Base-by-base conservation (phyloP, 345 rosid genomes). In the Fremontodendron californicum region DNA sequence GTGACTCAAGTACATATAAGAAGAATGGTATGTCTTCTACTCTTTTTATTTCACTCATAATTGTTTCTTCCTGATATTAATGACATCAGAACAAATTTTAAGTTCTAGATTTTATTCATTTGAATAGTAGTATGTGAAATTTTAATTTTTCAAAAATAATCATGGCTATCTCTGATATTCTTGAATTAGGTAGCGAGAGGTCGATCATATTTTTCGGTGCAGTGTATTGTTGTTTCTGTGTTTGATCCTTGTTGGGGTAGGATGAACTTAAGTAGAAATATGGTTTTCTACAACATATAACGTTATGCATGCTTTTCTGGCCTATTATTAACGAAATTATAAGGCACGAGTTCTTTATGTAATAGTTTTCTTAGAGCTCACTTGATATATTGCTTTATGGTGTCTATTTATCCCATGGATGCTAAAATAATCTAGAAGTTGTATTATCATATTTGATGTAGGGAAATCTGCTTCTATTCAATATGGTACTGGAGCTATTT, bases 401-500 rank as follows among this genome's bases (percentile, higher is more conserved):
- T 93, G 92, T 78, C 90, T 43, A 9, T 31, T 71, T 45, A 49
- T 31, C 61, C 9, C 85, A 67, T 92, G 82, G 94, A 92, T 86
- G 97, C 98, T 84, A 25, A 43, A 43, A 67, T 48, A 48, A 70
- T 48, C 27, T 33, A 49, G 42, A 71, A 71, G 19, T 67, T 67
- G 60, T 16, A 48, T 29, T 48, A 25, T 68, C 11, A 11, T 75
- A 49, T 35, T 49, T 73, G 76, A 43, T 82, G 74, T 82, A 96
- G 99, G 99, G 40, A 82, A 87, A 80, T n/a, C 92, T 58, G 98
- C 97, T 27, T 81, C 90, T 62, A 96, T 96, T 83, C 98, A 87
- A 74, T 96, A 96, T n/a, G 75, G 75, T 39, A 71, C 75, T 71
- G 75, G 75, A 87, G 86, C 97, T 54, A 92, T 91, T 62, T 68